phyloP scores from a whole-genome alignment of 306 rosid genomes.

The Castanopsis chinensis region DNA sequence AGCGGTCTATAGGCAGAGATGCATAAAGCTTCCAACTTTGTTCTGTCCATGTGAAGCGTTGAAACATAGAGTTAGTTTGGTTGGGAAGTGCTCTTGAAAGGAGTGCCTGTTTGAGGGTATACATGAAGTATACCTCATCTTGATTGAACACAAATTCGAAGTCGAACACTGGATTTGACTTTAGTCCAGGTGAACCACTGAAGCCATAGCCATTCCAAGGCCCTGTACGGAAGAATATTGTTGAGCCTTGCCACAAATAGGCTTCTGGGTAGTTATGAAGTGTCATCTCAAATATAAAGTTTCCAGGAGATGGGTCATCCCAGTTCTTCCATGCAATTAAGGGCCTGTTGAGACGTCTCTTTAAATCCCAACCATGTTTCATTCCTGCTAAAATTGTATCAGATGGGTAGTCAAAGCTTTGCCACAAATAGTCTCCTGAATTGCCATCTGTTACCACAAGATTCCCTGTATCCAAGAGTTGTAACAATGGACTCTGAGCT shows the following conservation, averaged over 20 bases:
- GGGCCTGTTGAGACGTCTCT: constrained; percentile 23
- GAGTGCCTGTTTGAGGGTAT: background rate
- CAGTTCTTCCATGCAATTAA: constrained; percentile 45
- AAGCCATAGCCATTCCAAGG: constrained; percentile 45
- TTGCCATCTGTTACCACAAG: constrained; percentile 36
- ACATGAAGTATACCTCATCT: constrained; percentile 28
- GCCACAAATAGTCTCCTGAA: constrained; percentile 32
- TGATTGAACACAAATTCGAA: constrained; percentile 13
- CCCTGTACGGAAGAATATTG: constrained; percentile 24
- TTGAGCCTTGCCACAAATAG: constrained; percentile 16
- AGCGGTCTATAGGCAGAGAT: constrained; percentile 28
- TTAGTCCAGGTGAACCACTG: constrained; percentile 21
- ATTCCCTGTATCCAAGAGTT: constrained; percentile 50
- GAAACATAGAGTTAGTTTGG: constrained; percentile 7
- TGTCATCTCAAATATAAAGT: constrained; percentile 8
- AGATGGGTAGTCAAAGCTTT: constrained; percentile 44
- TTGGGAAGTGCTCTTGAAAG: constrained; percentile 26
- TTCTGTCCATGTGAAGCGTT: constrained; percentile 21
- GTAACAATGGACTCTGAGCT: constrained; percentile 20
- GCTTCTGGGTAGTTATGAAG: constrained; percentile 32
- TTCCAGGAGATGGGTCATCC: constrained; percentile 51
- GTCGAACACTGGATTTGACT: background rate
- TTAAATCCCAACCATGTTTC: constrained; percentile 53
- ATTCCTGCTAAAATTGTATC: constrained; percentile 42
- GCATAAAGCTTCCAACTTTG: constrained; percentile 27